Conservation (phyloP, 1,139 yeast species). For the Candida sp. region DNA sequence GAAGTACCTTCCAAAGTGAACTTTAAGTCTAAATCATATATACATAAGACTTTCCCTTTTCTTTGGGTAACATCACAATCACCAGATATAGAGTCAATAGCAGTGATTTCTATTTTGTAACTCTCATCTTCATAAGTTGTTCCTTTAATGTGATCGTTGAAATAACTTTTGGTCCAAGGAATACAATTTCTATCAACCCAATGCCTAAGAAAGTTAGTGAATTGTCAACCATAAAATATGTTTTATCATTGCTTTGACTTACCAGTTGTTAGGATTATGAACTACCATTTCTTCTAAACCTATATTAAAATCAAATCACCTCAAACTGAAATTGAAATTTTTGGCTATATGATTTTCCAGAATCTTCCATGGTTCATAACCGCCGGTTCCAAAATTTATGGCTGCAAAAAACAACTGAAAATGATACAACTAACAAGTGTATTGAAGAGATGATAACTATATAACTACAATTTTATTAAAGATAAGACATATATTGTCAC, state of each 20-base stretch:
- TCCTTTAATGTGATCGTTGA: conserved; percentile 40
- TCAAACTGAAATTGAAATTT: not conserved
- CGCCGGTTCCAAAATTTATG: not conserved
- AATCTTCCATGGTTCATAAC: not conserved
- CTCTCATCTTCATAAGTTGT: conserved; percentile 32
- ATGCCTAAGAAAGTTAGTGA: conserved; percentile 48
- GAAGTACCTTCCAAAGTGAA: conserved; percentile 37
- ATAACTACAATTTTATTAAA: not conserved
- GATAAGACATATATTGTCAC: not conserved
- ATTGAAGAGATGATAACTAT: not conserved
- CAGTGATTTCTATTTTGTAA: conserved; percentile 30
- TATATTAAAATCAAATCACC: not conserved
- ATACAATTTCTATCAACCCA: conserved; percentile 82
- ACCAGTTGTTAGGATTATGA: conserved; percentile 83
- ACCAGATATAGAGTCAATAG: conserved; percentile 51
- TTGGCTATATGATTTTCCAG: not conserved
- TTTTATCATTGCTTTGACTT: conserved; percentile 20
- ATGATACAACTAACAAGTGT: not conserved
- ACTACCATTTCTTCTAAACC: conserved; percentile 51
- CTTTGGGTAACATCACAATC: conserved; percentile 82
- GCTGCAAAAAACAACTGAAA: not conserved
- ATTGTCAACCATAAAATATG: not conserved
- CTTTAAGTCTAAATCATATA: conserved; percentile 59
- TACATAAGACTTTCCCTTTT: conserved; percentile 75
- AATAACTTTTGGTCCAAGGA: conserved; percentile 68